These are phyloP conservation scores for Colletotrichum cuscutae DNA, from an alignment of 2,329 filamentous ascomycete genomes.

Conservation along the genomic window DNA sequence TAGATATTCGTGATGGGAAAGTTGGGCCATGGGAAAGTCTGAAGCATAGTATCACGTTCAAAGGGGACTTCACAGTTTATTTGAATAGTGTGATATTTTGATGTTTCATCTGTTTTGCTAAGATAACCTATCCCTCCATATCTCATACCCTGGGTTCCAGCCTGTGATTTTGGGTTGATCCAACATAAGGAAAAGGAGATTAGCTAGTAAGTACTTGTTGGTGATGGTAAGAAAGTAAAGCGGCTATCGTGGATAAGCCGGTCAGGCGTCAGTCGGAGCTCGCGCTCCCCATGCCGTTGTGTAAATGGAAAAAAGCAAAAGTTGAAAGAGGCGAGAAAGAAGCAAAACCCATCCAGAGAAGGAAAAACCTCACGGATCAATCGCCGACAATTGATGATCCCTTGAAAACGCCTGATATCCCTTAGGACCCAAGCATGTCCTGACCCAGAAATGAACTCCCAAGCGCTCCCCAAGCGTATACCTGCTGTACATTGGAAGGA, in stretches of 20 bases:
- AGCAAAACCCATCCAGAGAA: neutral
- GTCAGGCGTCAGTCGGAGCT: conserved; percentile 4
- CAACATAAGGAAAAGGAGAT: conserved; percentile 20
- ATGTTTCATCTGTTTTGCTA: conserved; percentile 25
- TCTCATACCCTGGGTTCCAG: conserved; percentile 26
- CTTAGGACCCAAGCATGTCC: conserved; percentile 10
- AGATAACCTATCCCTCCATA: conserved; percentile 23
- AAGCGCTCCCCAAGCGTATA: conserved; percentile 11
- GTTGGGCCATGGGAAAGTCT: neutral
- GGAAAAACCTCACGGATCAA: neutral
- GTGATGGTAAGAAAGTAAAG: neutral
- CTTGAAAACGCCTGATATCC: conserved; percentile 18
- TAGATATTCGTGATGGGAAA: neutral
- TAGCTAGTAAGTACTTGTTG: conserved; percentile 11
- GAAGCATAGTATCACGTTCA: neutral
- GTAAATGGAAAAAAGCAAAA: neutral
- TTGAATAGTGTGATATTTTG: conserved; percentile 19
- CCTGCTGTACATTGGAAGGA: neutral
- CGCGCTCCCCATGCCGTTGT: conserved; percentile 14
- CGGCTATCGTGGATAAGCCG: neutral
- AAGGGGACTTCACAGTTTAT: neutral
- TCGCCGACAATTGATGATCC: conserved; percentile 15
- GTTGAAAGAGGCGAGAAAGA: neutral
- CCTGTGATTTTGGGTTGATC: conserved; percentile 27
- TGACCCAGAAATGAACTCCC: conserved; percentile 14